phyloP scores from a whole-genome alignment of 108 stramenopile genomes.

The Mediolabrus comicus region DNA sequence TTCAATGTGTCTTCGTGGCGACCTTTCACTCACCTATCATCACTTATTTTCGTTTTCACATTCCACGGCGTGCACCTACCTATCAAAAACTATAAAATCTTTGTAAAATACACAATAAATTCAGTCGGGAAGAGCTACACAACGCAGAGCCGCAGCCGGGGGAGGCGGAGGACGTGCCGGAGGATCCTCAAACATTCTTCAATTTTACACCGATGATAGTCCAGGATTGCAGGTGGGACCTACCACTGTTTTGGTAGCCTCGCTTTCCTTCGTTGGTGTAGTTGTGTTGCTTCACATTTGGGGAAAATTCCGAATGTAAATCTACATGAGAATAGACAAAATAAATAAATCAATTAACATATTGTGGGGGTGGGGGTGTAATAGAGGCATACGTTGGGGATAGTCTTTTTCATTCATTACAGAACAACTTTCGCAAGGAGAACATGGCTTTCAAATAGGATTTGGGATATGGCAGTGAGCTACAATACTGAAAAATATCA shows the following conservation, averaged over 20 bases:
- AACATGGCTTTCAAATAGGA: neutral
- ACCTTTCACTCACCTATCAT: too few relatives aligned
- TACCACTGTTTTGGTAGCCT: constrained; percentile 86
- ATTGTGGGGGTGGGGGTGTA: neutral
- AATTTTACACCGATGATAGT: constrained; percentile 93
- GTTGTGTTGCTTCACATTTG: constrained; percentile 92
- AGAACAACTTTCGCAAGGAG: neutral
- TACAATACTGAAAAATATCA: neutral
- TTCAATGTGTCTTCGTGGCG: too few relatives aligned
- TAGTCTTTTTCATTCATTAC: too few relatives aligned
- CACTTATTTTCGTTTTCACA: neutral
- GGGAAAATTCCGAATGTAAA: constrained; percentile 89
- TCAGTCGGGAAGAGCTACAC: constrained; percentile 50
- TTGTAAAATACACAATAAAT: neutral
- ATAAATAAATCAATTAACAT: neutral
- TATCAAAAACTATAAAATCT: too few relatives aligned
- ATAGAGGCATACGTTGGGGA: too few relatives aligned
- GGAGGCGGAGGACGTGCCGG: constrained; percentile 67
- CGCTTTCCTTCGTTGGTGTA: constrained; percentile 84
- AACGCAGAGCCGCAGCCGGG: constrained; percentile 49
- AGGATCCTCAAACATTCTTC: constrained; percentile 84
- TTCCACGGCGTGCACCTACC: neutral
- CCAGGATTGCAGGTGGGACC: constrained; percentile 93
- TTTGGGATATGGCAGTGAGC: neutral
- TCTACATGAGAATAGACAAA: neutral